Percentiles rank a stretch among this genome's conserved stretches.
These are phyloP conservation scores for Sabuloglossum arenarium DNA, from an alignment of 495 filamentous ascomycete genomes.

Conservation along the genomic window DNA sequence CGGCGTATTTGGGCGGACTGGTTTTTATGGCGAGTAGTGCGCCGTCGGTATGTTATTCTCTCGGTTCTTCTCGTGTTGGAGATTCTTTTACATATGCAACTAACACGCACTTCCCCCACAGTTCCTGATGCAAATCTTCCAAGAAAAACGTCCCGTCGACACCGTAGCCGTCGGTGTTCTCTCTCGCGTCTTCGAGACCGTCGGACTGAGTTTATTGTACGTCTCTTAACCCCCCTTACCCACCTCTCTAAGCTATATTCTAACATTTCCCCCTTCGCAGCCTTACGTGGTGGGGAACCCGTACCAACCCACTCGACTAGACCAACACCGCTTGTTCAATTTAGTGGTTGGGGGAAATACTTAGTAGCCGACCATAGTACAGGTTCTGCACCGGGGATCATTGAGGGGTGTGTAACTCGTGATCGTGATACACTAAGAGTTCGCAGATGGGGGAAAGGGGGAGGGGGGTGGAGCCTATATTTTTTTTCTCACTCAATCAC, in stretches of 20 bases:
- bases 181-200: conserved; percentile 74
- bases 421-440: no score
- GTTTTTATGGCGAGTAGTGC: conserved; percentile 84
- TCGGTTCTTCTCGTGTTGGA: no score
- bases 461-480: no score
- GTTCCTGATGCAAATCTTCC: conserved; percentile 70
- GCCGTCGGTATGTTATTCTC: conserved; percentile 50
- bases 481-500: no score
- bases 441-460: no score
- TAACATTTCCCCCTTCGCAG: background rate
- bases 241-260: background rate
- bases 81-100: no score
- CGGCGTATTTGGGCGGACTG: conserved; percentile 75
- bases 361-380: no score
- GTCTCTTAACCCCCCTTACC: background rate
- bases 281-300: conserved; percentile 94
- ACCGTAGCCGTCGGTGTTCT: conserved; percentile 68
- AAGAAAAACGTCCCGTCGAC: conserved; percentile 80
- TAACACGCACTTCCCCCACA: no score
- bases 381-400: no score
- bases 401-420: no score
- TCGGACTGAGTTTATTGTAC: conserved; percentile 62
- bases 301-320: conserved; percentile 64
- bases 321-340: no score
- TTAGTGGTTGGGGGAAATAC: no score